Conservation (phyloP, 2,329 filamentous ascomycete genomes). For the Acephala macrosclerotiorum region DNA sequence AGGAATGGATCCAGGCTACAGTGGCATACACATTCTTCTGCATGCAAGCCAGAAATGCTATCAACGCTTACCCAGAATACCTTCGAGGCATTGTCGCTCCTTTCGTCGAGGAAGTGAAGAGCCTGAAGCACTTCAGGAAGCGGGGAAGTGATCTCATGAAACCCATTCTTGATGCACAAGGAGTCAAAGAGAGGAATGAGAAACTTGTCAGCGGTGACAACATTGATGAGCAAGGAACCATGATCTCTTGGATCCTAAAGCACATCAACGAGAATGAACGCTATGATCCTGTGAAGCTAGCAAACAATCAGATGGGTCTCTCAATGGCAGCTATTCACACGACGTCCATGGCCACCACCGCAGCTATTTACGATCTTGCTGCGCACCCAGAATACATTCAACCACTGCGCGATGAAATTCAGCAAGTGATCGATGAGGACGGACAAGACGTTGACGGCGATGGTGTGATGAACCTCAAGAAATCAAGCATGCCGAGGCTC, state of each 20-base stretch:
- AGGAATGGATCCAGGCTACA: constrained; percentile 37
- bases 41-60: constrained; percentile 21
- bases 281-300: constrained; percentile 16
- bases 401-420: constrained; percentile 38
- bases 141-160: constrained; percentile 27
- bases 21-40: constrained; percentile 14
- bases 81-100: constrained; percentile 25
- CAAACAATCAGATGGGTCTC: constrained; percentile 41
- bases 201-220: constrained; percentile 12
- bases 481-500: constrained; percentile 35
- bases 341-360: constrained; percentile 53
- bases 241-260: constrained; percentile 33
- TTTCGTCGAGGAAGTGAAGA: constrained; percentile 25
- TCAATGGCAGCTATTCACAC: constrained; percentile 61
- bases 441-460: constrained; percentile 59
- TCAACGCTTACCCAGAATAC: constrained; percentile 20
- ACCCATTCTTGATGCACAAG: constrained; percentile 26
- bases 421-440: constrained; percentile 44
- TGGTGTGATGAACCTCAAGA: constrained; percentile 41
- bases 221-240: constrained; percentile 29
- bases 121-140: constrained; percentile 23
- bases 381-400: constrained; percentile 53
- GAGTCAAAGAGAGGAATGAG: constrained; percentile 11
- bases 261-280: constrained; percentile 21
- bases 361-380: constrained; percentile 61